A percentile compares a stretch with the other conserved stretches of the same genome.
Evolutionary conservation across 2,329 filamentous ascomycete species (phyloP).

Genomic region (Exophiala lecanii-corni): DNA sequence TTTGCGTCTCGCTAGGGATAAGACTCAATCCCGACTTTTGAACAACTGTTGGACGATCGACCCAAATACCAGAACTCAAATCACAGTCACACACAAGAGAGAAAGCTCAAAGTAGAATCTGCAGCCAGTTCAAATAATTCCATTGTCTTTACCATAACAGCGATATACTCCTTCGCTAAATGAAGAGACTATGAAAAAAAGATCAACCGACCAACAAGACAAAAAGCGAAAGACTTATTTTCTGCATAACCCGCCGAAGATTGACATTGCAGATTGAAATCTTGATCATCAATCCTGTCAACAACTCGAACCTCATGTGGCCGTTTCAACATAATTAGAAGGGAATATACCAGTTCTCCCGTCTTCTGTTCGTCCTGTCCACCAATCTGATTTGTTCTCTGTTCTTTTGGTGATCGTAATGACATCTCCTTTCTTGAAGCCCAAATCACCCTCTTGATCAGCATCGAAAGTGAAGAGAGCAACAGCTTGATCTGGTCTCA

Average conservation of each 20-base stretch:
- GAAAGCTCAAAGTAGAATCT: too few species aligned
- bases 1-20: too few species aligned
- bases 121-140: too few species aligned
- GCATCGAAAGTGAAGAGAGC: constrained; percentile 92
- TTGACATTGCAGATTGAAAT: background rate
- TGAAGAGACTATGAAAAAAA: background rate
- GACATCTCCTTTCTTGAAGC: constrained; percentile 94
- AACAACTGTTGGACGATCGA: too few species aligned
- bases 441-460: constrained; percentile 85
- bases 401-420: constrained; percentile 95
- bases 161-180: constrained; percentile 2
- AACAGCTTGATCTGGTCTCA: constrained; percentile 70
- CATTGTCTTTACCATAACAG: too few species aligned
- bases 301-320: constrained; percentile 20
- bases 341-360: constrained; percentile 83
- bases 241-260: background rate
- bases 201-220: background rate
- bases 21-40: too few species aligned
- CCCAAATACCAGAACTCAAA: too few species aligned
- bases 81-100: too few species aligned
- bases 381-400: constrained; percentile 93
- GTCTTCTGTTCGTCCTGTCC: constrained; percentile 85
- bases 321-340: constrained; percentile 26
- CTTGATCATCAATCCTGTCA: background rate
- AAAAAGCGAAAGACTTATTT: background rate